Evolutionary conservation across 306 rosid species (phyloP).

Genomic region (Quercus cerris): DNA sequence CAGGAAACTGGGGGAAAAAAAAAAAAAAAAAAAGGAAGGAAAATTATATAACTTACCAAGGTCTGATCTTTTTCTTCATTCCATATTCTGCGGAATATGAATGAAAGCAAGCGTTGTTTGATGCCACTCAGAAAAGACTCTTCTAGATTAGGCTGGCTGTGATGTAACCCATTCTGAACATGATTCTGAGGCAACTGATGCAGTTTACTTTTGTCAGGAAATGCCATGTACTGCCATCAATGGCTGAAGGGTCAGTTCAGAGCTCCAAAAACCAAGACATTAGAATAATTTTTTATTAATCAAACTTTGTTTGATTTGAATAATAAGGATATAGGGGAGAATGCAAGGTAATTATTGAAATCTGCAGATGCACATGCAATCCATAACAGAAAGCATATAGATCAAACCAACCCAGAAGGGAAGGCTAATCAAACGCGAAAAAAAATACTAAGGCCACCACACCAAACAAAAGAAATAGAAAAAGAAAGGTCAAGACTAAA

Average conservation of each 20-base stretch:
- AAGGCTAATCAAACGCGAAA: background rate
- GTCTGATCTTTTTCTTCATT: conserved; percentile 77
- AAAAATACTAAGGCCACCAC: background rate
- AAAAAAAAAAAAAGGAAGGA: conserved; percentile 11
- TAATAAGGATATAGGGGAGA: background rate
- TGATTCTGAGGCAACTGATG: conserved; percentile 46
- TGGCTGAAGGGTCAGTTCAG: conserved; percentile 21
- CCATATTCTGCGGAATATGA: conserved; percentile 82
- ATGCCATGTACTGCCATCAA: conserved; percentile 55
- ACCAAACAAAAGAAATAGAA: background rate
- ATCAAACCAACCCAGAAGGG: background rate
- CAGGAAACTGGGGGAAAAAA: conserved; percentile 4
- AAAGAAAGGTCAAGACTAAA: background rate
- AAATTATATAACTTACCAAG: conserved; percentile 61
- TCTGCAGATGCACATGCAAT: background rate
- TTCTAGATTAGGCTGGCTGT: conserved; percentile 42
- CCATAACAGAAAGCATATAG: background rate
- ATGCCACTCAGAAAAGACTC: conserved; percentile 69
- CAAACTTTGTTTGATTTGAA: background rate
- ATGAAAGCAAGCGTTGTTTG: conserved; percentile 92
- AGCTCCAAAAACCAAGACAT: conserved; percentile 17
- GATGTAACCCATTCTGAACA: conserved; percentile 52
- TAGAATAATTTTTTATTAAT: background rate
- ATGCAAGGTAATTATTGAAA: background rate
- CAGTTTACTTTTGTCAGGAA: conserved; percentile 43